These are phyloP conservation scores for Sporothrix pseudoabietina DNA, from an alignment of 2,329 filamentous ascomycete species.

Conservation along the genomic window DNA sequence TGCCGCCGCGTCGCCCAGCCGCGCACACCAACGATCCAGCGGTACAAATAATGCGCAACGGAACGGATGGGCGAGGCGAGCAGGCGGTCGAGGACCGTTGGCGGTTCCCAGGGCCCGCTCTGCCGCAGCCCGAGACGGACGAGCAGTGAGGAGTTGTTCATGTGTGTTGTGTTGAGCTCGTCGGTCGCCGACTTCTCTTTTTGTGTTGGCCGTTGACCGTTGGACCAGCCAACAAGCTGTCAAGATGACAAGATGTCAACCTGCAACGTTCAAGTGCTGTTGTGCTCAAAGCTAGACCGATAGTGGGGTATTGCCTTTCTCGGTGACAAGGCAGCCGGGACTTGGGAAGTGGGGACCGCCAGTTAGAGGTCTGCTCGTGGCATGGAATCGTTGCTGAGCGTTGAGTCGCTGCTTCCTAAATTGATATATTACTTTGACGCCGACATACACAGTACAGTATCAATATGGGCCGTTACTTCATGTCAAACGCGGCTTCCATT, in stretches of 20 bases:
- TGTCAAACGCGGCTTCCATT: not conserved
- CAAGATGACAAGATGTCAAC: not conserved
- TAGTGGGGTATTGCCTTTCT: not conserved
- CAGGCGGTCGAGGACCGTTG: constrained; percentile 62
- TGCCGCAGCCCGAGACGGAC: constrained; percentile 34
- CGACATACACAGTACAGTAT: not conserved
- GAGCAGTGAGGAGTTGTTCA: constrained; percentile 27
- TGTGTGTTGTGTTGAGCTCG: not conserved
- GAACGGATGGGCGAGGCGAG: constrained; percentile 69
- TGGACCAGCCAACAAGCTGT: not conserved
- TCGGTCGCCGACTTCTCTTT: not conserved
- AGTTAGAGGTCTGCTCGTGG: not conserved
- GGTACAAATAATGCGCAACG: constrained; percentile 64
- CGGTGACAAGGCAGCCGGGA: not conserved
- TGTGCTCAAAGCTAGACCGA: not conserved
- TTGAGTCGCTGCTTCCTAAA: not conserved
- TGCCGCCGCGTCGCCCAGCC: constrained; percentile 20
- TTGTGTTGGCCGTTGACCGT: not conserved
- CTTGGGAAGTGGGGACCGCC: not conserved
- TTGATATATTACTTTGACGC: too few relatives aligned
- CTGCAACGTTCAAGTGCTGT: not conserved
- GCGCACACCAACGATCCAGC: constrained; percentile 66
- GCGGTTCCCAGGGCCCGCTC: constrained; percentile 36
- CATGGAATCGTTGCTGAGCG: not conserved
- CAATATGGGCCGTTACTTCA: not conserved